Percentiles rank a stretch among this genome's conserved stretches.
Evolutionary conservation across 805 yeast species (phyloP).

Genomic region (Deakozyma indianensis): DNA sequence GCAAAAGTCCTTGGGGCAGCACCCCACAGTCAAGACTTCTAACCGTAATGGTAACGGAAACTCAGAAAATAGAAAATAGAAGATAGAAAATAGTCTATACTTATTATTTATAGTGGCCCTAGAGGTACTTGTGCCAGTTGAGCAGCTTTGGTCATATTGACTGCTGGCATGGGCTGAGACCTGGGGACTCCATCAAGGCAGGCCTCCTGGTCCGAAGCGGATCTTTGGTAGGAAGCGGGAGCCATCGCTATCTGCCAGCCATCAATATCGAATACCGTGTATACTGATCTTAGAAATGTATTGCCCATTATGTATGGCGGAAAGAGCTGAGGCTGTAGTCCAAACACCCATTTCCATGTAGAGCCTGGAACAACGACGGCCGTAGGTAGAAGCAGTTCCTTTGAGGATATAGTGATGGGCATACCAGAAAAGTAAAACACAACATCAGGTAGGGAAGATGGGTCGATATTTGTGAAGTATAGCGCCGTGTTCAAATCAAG

Average conservation of each 20-base stretch:
- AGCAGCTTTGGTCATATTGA: background rate
- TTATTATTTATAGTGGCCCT: background rate
- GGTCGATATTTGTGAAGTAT: background rate
- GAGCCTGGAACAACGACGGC: background rate
- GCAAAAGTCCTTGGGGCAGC: too few species aligned
- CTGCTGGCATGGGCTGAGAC: constrained; percentile 8
- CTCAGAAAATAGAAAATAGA: too few species aligned
- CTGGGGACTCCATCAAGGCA: constrained; percentile 12
- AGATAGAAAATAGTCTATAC: too few species aligned
- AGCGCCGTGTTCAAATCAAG: background rate
- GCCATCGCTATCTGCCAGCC: constrained; percentile 44
- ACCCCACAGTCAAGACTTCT: too few species aligned
- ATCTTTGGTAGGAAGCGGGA: constrained; percentile 23
- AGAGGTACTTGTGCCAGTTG: background rate
- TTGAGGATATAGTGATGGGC: background rate
- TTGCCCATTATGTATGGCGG: constrained; percentile 37
- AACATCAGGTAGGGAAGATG: background rate
- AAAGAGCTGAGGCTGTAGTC: background rate
- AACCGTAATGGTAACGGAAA: too few species aligned
- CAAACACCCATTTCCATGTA: background rate
- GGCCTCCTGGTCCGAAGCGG: constrained; percentile 13
- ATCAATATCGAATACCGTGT: constrained; percentile 54
- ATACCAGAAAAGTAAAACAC: background rate
- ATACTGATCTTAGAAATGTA: constrained; percentile 49
- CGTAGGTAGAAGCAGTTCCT: background rate